Conservation (phyloP, 2,329 filamentous ascomycete species). For the Cladosporium colombiae region DNA sequence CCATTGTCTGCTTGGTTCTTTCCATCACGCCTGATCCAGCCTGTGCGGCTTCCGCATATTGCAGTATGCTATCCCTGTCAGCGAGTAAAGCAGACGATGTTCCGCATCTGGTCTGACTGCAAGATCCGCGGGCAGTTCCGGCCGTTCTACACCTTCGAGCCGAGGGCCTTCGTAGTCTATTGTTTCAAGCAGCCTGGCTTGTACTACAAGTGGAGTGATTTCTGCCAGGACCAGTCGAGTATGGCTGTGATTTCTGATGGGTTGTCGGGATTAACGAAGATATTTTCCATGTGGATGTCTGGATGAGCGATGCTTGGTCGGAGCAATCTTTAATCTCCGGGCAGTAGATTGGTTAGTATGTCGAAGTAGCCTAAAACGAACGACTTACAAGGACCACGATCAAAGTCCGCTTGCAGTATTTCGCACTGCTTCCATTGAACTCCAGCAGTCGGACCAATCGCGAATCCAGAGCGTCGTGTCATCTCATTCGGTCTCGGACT, state of each 20-base stretch:
- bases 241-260: constrained; percentile 36
- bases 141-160: constrained; percentile 32
- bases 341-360: constrained; percentile 24
- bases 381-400: no score
- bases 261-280: constrained; percentile 38
- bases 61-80: no score
- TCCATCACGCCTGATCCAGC: no score
- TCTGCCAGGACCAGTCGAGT: constrained; percentile 41
- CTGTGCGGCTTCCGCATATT: no score
- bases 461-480: no score
- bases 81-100: constrained; percentile 5
- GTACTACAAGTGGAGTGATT: constrained; percentile 40
- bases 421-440: no score
- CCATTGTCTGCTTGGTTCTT: no score
- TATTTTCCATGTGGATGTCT: constrained; percentile 43
- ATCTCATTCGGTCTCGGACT: no score
- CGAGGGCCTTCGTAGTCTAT: constrained; percentile 40
- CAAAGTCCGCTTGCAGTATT: no score
- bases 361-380: constrained; percentile 17
- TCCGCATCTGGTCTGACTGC: constrained; percentile 27
- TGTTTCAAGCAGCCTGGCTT: constrained; percentile 38
- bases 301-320: constrained; percentile 38
- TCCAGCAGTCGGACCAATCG: no score
- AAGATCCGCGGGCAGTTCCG: constrained; percentile 22
- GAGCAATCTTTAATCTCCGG: constrained; percentile 23